A percentile compares a stretch with the other conserved stretches of the same genome.
Evolutionary conservation across 768 basidiomycete species (phyloP).

Genomic region (Suillus tomentosus): DNA sequence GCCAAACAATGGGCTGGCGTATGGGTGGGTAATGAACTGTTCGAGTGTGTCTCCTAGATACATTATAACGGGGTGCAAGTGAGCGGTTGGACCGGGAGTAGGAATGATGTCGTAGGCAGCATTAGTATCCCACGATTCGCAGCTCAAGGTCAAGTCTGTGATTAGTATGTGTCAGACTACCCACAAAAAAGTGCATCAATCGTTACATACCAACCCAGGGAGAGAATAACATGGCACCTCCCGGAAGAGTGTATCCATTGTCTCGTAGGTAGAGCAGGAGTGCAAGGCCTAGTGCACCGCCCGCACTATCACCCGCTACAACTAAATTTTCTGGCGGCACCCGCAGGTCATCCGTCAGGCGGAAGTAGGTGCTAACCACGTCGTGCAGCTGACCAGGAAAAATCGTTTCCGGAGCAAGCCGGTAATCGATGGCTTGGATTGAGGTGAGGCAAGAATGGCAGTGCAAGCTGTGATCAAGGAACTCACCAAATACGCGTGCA

Average conservation of each 20-base stretch:
- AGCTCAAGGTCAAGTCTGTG: constrained; percentile 91
- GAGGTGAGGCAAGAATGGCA: constrained; percentile 1
- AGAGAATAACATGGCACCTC: constrained; percentile 85
- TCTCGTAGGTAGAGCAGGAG: constrained; percentile 95
- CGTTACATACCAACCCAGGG: constrained; percentile 88
- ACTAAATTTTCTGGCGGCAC: constrained; percentile 92
- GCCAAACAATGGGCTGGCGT: constrained; percentile 94
- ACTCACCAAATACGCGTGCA: constrained; percentile 81
- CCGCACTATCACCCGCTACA: constrained; percentile 90
- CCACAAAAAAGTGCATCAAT: constrained; percentile 6
- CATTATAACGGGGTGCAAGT: constrained; percentile 91
- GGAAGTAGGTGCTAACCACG: constrained; percentile 82
- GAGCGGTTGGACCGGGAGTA: constrained; percentile 69
- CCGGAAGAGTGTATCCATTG: constrained; percentile 80
- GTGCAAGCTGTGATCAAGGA: not conserved
- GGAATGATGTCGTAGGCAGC: constrained; percentile 84
- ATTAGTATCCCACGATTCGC: constrained; percentile 98
- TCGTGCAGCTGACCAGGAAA: constrained; percentile 92
- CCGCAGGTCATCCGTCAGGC: constrained; percentile 83
- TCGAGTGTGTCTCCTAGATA: constrained; percentile 85
- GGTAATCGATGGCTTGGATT: constrained; percentile 82
- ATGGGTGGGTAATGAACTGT: constrained; percentile 91
- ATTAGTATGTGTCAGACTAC: constrained; percentile 10
- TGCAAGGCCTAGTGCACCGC: constrained; percentile 85
- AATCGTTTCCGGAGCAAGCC: constrained; percentile 90